Evolutionary conservation across 345 rosid species (phyloP), one percentile per base, ranked within the genome.

Genomic region (Hibiscus tridactylites): DNA sequence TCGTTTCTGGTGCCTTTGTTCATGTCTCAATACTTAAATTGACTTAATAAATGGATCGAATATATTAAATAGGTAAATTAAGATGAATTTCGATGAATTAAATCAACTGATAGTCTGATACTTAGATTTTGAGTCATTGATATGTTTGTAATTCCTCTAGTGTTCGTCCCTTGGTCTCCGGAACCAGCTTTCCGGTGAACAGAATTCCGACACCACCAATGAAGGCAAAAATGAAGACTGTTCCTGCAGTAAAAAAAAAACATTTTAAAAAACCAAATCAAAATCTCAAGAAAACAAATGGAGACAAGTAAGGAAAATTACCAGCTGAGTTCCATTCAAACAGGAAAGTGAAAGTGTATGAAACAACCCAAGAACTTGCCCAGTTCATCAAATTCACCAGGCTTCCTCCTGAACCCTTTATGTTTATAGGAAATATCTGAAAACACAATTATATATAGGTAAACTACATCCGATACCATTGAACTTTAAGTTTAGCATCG

Each of bases 111-210:
- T 28, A 28, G 29, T 28, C n/a, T 12, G 37, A 2, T 33, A 33
- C 37, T 33, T 33, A 33, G 37, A 33, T 33, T 33, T 33, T 3
- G 37, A 33, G 37, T 33, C 37, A 81, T 76, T 28, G 72, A 71
- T 6, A 52, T 54, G 84, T 79, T 74, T 86, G 89, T 61, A 87
- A 73, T 54, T 87, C 90, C 75, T 89, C 91, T 0, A 86, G 72
- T 9, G 95, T 79, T 78, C 82, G 68, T 33, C 90, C 91, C 74
- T 85, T 89, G 1, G 90, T 89, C 74, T 89, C 94, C 0, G 90
- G 91, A 26, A 87, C 86, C 35, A 87, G 46, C 52, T 79, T 84
- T 19, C 78, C 87, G 19, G 85, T 58, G 74, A 87, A 87, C 28
- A 76, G 59, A 33, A 81, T 49, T 17, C 75, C 78, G 7, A 56